Conservation (phyloP, 768 basidiomycete genomes). For the Macrolepiota fuliginosa region DNA sequence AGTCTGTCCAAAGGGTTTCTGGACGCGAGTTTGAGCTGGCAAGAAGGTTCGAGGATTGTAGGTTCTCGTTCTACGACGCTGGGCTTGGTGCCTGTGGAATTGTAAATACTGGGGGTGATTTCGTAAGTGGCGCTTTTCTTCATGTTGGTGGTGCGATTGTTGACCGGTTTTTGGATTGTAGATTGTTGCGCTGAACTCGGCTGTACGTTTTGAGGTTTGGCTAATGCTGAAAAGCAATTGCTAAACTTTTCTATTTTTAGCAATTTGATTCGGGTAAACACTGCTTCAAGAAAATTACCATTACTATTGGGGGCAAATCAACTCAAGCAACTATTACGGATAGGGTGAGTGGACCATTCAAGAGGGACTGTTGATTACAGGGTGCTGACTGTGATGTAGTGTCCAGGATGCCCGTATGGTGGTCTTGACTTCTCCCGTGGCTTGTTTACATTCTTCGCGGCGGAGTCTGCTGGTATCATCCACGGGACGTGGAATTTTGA, state of each 20-base stretch:
- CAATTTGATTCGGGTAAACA: conserved; percentile 51
- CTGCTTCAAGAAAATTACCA: conserved; percentile 63
- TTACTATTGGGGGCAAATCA: conserved; percentile 57
- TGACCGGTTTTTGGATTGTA: conserved; percentile 19
- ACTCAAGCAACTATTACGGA: conserved; percentile 61
- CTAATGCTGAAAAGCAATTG: too few relatives aligned
- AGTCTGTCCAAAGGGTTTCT: conserved; percentile 44
- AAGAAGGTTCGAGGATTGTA: conserved; percentile 35
- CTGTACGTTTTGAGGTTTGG: conserved; percentile 23
- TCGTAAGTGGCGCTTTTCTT: conserved; percentile 20
- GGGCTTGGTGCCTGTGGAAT: conserved; percentile 30
- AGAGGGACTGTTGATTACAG: not conserved
- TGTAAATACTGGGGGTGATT: conserved; percentile 24
- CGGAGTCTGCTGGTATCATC: conserved; percentile 41
- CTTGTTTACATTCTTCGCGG: conserved; percentile 53
- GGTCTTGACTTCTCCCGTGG: conserved; percentile 63
- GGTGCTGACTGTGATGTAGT: conserved; percentile 32
- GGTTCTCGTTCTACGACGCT: conserved; percentile 53
- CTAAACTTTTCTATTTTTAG: conserved; percentile 27
- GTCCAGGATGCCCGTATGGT: conserved; percentile 57
- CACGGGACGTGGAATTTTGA: conserved; percentile 47
- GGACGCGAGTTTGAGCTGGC: conserved; percentile 36
- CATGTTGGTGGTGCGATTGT: not conserved
- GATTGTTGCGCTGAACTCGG: conserved; percentile 51
- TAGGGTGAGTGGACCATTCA: conserved; percentile 36